Conservation (phyloP, 306 rosid genomes). For the Herpetospermum pedunculosum region DNA sequence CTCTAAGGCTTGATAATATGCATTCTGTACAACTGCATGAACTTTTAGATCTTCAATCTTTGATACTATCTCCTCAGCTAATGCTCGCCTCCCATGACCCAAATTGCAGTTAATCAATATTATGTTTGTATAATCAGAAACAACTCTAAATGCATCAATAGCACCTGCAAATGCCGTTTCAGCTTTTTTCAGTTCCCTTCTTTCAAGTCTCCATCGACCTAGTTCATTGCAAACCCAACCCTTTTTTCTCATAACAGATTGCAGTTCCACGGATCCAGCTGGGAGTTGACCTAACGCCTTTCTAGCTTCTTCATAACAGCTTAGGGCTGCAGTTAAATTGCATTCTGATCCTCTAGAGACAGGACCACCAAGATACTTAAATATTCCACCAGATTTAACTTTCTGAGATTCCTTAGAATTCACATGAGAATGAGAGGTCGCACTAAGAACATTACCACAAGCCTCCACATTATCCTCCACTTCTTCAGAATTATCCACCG, state of each 20-base stretch:
- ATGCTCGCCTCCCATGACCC: constrained; percentile 90
- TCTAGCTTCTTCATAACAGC: constrained; percentile 77
- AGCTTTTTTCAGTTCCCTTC: constrained; percentile 58
- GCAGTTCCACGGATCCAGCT: constrained; percentile 55
- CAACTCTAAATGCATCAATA: constrained; percentile 78
- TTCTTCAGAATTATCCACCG: constrained; percentile 21
- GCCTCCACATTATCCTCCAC: constrained; percentile 20
- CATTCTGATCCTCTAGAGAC: constrained; percentile 41
- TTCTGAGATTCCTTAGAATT: constrained; percentile 28
- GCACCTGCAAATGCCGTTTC: constrained; percentile 73
- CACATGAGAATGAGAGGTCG: constrained; percentile 26
- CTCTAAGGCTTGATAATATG: constrained; percentile 63
- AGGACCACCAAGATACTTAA: constrained; percentile 71
- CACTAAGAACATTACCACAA: constrained; percentile 16
- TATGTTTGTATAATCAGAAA: constrained; percentile 79
- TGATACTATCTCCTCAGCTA: constrained; percentile 78
- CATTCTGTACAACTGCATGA: constrained; percentile 38
- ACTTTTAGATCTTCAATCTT: constrained; percentile 49
- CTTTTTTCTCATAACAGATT: constrained; percentile 55
- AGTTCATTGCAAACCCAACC: constrained; percentile 97
- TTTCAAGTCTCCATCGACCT: constrained; percentile 70
- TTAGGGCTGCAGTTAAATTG: constrained; percentile 50
- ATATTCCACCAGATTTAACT: constrained; percentile 78
- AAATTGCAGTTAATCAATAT: constrained; percentile 81
- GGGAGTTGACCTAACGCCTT: constrained; percentile 54